Conservation (phyloP, 2,329 filamentous ascomycete species). For the Xylaria hypoxylon region DNA sequence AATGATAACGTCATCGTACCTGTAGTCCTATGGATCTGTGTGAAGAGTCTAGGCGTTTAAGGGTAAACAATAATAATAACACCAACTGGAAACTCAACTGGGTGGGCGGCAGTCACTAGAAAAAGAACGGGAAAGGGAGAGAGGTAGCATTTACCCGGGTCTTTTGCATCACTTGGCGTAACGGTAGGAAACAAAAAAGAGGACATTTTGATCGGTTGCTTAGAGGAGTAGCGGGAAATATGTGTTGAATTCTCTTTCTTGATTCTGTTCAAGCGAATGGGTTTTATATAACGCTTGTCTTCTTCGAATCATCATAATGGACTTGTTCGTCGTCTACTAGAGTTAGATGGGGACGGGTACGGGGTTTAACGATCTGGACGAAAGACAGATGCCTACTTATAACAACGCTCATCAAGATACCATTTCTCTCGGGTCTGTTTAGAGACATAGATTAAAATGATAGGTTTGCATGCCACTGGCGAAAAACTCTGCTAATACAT, state of each 20-base stretch:
- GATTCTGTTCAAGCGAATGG: constrained; percentile 1
- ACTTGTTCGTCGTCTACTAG: neutral
- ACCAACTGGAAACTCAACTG: neutral
- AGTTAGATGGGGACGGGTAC: neutral
- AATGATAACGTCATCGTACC: constrained; percentile 99
- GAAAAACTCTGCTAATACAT: neutral
- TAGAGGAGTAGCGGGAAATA: constrained; percentile 10
- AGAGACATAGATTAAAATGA: neutral
- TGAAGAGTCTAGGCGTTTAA: constrained; percentile 77
- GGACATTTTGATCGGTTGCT: constrained; percentile 17
- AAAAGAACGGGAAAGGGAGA: constrained; percentile 2
- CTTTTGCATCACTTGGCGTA: constrained; percentile 38
- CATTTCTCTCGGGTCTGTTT: neutral
- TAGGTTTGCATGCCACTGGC: neutral
- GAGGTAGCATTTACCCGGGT: neutral
- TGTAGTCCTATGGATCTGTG: constrained; percentile 90
- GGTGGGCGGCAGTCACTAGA: constrained; percentile 13
- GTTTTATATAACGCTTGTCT: constrained; percentile 7
- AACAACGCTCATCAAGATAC: constrained; percentile 8
- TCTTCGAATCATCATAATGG: neutral
- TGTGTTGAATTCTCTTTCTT: constrained; percentile 10
- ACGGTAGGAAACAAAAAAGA: constrained; percentile 28
- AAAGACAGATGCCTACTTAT: neutral
- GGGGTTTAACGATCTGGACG: constrained; percentile 6
- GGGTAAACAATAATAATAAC: too few relatives aligned